Evolutionary conservation across 2,329 filamentous ascomycete species (phyloP), one percentile per base, ranked within the genome.

Genomic region (Alternaria atra): DNA sequence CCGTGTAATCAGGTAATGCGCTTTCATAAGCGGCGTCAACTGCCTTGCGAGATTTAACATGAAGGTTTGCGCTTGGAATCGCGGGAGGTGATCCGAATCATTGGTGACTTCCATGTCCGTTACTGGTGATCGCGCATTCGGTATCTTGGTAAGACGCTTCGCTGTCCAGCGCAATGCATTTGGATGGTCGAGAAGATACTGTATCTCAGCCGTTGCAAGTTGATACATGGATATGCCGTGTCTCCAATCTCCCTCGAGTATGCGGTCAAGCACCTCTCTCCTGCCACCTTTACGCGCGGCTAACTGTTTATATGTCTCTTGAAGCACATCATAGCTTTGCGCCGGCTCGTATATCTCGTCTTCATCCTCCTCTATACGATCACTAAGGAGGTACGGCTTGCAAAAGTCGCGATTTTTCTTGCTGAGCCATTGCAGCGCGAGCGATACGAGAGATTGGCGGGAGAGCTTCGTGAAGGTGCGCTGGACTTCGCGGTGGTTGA

Each of bases 41-140:
- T 94, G 89, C 40, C 84, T 83, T 67, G 94, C 90, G 2, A 97
- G 86, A 66, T 90, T 90, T 65, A 87, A 87, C 37, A 96, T 82
- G 76, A 97, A 97, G 0, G 90, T 91, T 5, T 91, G 88, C 1
- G 92, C 90, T 71, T 96, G 91, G 71, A 95, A 92, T 15, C 90
- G 88, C 10, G 92, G 92, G 20, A 86, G 74, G 47, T 76, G 76
- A 44, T 78, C 71, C 10, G 74, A 75, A 64, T 78, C 76, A 59
- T 77, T 75, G 4, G 71, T 77, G 54, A 76, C 71, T 55, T 84
- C 80, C 72, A 77, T 74, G 46, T 74, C 73, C 27, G 70, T 57
- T 40, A 63, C 51, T 29, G 63, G 64, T 20, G 65, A 67, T 53
- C 72, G 74, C 32, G 64, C 65, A 58, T 70, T 73, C 32, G 73